Percentiles rank a stretch among this genome's conserved stretches.
phyloP scores from a whole-genome alignment of 768 basidiomycete genomes.

The Brasilioporus rufonigricans region DNA sequence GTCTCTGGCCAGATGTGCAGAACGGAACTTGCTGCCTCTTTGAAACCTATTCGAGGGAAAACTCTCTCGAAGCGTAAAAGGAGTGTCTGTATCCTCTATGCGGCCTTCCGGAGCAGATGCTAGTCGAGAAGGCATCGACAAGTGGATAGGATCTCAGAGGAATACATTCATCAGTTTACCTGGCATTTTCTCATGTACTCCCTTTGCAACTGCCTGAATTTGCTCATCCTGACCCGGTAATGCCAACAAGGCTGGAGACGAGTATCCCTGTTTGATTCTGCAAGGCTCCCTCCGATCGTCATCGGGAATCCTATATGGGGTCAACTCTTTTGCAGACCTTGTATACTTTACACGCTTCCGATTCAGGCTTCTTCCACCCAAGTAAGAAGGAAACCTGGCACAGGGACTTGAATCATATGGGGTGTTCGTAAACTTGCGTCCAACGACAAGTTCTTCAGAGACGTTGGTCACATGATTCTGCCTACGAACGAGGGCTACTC shows the following conservation, averaged over 20 bases:
- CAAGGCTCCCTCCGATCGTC: background rate
- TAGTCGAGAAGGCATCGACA: background rate
- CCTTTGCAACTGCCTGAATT: background rate
- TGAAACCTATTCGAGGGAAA: slow-evolving; percentile 4
- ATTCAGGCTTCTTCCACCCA: background rate
- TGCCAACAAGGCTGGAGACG: background rate
- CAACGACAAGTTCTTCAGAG: background rate
- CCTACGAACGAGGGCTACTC: background rate
- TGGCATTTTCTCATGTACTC: background rate
- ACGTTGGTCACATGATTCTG: slow-evolving; percentile 10
- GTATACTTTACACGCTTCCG: background rate
- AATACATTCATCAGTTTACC: background rate
- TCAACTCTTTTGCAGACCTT: no score
- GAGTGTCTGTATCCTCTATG: background rate
- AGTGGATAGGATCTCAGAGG: no score
- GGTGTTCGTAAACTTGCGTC: background rate
- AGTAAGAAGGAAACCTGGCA: background rate
- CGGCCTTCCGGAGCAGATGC: background rate
- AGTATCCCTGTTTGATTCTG: background rate
- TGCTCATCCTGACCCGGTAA: background rate
- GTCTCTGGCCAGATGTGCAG: background rate
- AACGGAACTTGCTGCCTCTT: background rate
- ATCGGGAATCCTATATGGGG: background rate
- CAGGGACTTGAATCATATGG: slow-evolving; percentile 2
- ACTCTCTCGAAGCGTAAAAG: slow-evolving; percentile 1